These are phyloP conservation scores for Penstemon davidsonii DNA, from an alignment of 257 asterid genomes.

Conservation along the genomic window DNA sequence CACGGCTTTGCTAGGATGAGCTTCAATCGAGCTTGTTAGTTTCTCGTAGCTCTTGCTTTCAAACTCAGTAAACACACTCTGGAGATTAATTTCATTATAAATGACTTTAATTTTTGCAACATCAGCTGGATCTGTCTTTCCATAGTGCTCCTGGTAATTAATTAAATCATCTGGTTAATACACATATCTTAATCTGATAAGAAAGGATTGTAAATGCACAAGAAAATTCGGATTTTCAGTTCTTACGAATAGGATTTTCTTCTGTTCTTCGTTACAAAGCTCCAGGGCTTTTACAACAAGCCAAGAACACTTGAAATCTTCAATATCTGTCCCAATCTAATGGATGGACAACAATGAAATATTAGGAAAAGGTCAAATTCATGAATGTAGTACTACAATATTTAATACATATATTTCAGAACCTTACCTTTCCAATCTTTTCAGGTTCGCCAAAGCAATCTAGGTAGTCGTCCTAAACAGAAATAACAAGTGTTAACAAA, in stretches of 20 bases:
- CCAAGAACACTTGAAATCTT: constrained; percentile 97
- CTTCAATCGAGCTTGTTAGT: constrained; percentile 66
- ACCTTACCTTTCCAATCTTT: constrained; percentile 75
- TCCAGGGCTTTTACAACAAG: constrained; percentile 93
- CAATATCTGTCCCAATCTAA: constrained; percentile 95
- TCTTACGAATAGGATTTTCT: constrained; percentile 68
- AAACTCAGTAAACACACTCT: constrained; percentile 63
- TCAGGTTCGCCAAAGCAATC: constrained; percentile 83
- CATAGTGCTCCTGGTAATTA: constrained; percentile 74
- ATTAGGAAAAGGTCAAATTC: not conserved
- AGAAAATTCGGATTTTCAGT: constrained; percentile 10
- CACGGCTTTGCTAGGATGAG: constrained; percentile 84
- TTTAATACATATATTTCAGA: constrained; percentile 3
- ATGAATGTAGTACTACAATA: not conserved
- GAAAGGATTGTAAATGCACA: too few relatives aligned
- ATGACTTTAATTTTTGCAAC: constrained; percentile 70
- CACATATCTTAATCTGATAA: not conserved
- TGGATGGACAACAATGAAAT: constrained; percentile 20
- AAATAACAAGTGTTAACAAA: too few relatives aligned
- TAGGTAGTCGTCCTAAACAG: constrained; percentile 70
- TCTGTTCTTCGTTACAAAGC: constrained; percentile 75
- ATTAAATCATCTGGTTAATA: constrained; percentile 22
- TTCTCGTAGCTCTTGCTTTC: constrained; percentile 72
- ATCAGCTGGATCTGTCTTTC: constrained; percentile 60
- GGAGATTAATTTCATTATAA: constrained; percentile 70